These are phyloP conservation scores for Lasiodiplodia hormozganensis DNA, from an alignment of 2,329 filamentous ascomycete genomes.

Conservation along the genomic window DNA sequence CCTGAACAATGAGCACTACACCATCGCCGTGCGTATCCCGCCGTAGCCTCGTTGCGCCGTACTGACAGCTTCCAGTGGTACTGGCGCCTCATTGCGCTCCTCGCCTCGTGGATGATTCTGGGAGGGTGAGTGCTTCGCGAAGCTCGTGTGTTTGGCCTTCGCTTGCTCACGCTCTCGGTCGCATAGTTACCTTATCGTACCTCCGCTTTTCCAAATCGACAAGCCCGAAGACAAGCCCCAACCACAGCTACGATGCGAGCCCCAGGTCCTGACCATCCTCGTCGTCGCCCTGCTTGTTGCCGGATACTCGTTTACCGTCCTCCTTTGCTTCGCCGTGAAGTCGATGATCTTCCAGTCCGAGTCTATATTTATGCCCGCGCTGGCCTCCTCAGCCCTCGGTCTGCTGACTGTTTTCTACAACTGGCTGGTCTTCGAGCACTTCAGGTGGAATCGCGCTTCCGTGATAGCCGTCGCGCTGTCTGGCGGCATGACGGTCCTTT, in stretches of 20 bases:
- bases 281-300: slow-evolving; percentile 55
- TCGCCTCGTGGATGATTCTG: slow-evolving; percentile 56
- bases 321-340: slow-evolving; percentile 56
- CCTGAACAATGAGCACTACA: slow-evolving; percentile 28
- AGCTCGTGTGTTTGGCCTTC: background rate
- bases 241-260: slow-evolving; percentile 45
- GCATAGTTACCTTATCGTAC: slow-evolving; percentile 56
- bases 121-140: slow-evolving; percentile 50
- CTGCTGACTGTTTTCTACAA: slow-evolving; percentile 57
- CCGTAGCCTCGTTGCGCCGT: background rate
- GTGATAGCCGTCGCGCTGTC: slow-evolving; percentile 53
- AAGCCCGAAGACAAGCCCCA: slow-evolving; percentile 35
- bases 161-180: slow-evolving; percentile 32
- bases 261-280: slow-evolving; percentile 52
- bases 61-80: slow-evolving; percentile 49
- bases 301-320: slow-evolving; percentile 56
- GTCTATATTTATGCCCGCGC: slow-evolving; percentile 54
- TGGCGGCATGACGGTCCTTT: slow-evolving; percentile 48
- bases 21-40: slow-evolving; percentile 26
- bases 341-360: slow-evolving; percentile 57
- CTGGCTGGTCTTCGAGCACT: slow-evolving; percentile 51
- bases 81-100: slow-evolving; percentile 54
- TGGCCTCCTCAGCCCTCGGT: slow-evolving; percentile 54
- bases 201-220: slow-evolving; percentile 51
- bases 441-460: slow-evolving; percentile 52